These are phyloP conservation scores for Phascolomyces articulosus DNA, from an alignment of 371 early-diverging fungal species.

Conservation along the genomic window DNA sequence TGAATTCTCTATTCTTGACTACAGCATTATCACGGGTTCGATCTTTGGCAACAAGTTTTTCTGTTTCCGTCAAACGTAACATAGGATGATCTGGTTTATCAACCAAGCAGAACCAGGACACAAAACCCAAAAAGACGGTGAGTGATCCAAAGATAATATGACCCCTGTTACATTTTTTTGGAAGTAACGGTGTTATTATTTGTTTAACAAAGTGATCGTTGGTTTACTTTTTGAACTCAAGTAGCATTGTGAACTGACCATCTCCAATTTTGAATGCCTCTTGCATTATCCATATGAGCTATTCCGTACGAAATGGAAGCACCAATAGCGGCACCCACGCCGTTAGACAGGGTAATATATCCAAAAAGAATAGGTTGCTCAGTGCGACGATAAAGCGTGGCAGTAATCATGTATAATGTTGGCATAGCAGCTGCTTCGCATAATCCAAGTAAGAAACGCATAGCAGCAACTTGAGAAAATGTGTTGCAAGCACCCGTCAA, in stretches of 20 bases:
- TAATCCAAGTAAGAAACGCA: conserved; percentile 32
- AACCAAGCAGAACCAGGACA: conserved; percentile 32
- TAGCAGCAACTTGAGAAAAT: conserved; percentile 29
- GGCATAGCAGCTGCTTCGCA: conserved; percentile 40
- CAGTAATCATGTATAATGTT: conserved; percentile 24
- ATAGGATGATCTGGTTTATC: conserved; percentile 31
- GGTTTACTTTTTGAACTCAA: no score
- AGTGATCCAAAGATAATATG: conserved; percentile 31
- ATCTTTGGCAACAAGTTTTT: conserved; percentile 33
- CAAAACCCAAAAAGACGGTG: conserved; percentile 20
- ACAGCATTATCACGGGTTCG: conserved; percentile 34
- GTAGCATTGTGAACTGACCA: no score
- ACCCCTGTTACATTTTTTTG: conserved; percentile 28
- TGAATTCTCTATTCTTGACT: conserved; percentile 23
- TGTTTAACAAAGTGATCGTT: no score
- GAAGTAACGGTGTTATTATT: no score
- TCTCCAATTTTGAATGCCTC: conserved; percentile 9
- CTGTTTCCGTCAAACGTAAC: conserved; percentile 25
- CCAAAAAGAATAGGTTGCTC: conserved; percentile 33
- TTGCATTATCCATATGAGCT: conserved; percentile 13
- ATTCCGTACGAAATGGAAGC: conserved; percentile 26
- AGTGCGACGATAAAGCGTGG: conserved; percentile 29
- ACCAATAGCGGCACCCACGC: conserved; percentile 26
- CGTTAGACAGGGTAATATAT: conserved; percentile 15
- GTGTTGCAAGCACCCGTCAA: conserved; percentile 8